phyloP scores from a whole-genome alignment of 208 protist species.

The Trypanosoma congolense region DNA sequence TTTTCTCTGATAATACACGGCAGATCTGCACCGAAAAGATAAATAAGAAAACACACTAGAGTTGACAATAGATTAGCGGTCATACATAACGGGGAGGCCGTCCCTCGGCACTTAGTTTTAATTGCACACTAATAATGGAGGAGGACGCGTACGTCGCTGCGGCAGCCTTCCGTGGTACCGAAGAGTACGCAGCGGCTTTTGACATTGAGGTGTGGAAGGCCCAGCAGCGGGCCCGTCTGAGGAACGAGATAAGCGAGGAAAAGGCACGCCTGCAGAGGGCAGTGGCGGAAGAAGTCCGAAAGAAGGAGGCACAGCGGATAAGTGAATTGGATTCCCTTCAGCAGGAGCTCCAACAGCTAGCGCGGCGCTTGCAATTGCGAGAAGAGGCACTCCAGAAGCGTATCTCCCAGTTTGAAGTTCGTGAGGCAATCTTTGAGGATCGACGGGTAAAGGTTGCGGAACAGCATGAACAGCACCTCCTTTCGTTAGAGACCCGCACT shows the following conservation, averaged over 20 bases:
- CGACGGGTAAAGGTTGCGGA: conserved; percentile 63
- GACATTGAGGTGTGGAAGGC: conserved; percentile 90
- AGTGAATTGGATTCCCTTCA: conserved; percentile 55
- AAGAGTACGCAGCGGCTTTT: conserved; percentile 85
- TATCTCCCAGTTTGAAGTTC: conserved; percentile 51
- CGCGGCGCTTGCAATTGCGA: conserved; percentile 42
- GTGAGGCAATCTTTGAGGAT: conserved; percentile 72
- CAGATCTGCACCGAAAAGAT: no score
- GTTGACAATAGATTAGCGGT: no score
- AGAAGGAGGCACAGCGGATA: conserved; percentile 27
- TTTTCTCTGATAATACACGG: no score
- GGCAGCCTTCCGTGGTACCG: conserved; percentile 50
- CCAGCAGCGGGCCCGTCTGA: conserved; percentile 75
- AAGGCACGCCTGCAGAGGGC: conserved; percentile 48
- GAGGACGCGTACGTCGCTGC: conserved; percentile 13
- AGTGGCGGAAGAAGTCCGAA: conserved; percentile 28
- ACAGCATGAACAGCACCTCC: conserved; percentile 79
- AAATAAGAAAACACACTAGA: no score
- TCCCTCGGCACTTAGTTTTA: not conserved
- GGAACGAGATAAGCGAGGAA: conserved; percentile 57
- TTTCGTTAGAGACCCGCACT: conserved; percentile 45
- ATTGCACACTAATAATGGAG: conserved; percentile 5
- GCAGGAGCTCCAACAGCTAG: conserved; percentile 60
- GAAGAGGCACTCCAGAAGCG: conserved; percentile 59
- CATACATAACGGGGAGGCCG: no score